These are phyloP conservation scores for Citropsis articulata DNA, from an alignment of 345 rosid genomes.

Conservation along the genomic window DNA sequence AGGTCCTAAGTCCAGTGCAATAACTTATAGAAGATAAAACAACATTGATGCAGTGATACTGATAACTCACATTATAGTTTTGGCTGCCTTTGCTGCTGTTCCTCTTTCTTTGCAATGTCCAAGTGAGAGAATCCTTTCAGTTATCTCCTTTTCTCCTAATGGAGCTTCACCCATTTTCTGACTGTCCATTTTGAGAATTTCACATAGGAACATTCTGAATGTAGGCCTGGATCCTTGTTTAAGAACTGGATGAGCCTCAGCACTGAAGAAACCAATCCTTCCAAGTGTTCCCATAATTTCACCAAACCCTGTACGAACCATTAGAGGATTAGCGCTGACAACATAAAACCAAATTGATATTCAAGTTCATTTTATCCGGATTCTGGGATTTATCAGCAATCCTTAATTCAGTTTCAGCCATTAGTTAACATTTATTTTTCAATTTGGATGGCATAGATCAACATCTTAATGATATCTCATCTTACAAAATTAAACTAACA, in stretches of 20 bases:
- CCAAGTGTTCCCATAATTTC: constrained; percentile 69
- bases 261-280: constrained; percentile 63
- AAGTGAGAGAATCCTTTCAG: constrained; percentile 49
- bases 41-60: neutral
- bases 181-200: constrained; percentile 37
- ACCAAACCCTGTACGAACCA: constrained; percentile 57
- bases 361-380: neutral
- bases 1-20: neutral
- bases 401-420: neutral
- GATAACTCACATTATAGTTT: constrained; percentile 60
- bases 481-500: neutral
- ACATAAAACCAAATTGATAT: neutral
- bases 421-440: neutral
- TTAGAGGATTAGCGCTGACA: constrained; percentile 9
- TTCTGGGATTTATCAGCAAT: neutral
- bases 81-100: constrained; percentile 60
- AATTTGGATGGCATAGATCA: neutral
- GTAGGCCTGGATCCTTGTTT: constrained; percentile 35
- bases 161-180: constrained; percentile 24
- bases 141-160: constrained; percentile 54
- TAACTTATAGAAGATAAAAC: neutral
- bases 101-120: constrained; percentile 59
- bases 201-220: constrained; percentile 51
- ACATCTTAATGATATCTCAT: neutral
- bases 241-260: constrained; percentile 50